These are phyloP conservation scores for Lojkania enalia DNA, from an alignment of 2,329 filamentous ascomycete species.

Conservation along the genomic window DNA sequence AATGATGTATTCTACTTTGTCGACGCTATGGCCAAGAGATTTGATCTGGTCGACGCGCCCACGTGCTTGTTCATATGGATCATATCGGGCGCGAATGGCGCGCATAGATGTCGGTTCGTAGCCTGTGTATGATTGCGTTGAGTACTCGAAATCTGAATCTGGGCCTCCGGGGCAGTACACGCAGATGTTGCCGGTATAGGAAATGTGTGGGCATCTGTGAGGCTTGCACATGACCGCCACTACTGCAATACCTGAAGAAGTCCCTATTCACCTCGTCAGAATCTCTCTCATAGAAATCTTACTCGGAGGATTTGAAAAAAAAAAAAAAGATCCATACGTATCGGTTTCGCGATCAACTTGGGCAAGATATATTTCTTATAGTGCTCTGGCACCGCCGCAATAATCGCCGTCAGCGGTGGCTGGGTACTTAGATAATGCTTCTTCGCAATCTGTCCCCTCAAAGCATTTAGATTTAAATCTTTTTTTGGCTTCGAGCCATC, in stretches of 20 bases:
- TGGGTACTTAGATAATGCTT: slow-evolving; percentile 89
- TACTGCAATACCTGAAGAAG: slow-evolving; percentile 94
- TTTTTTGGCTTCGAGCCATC: slow-evolving; percentile 73
- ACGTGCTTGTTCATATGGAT: slow-evolving; percentile 95
- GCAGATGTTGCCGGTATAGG: slow-evolving; percentile 98
- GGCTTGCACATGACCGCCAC: slow-evolving; percentile 99
- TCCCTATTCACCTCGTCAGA: slow-evolving; percentile 61
- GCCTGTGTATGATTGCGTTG: slow-evolving; percentile 96
- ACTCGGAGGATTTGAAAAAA: background rate
- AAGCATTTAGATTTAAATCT: slow-evolving; percentile 89
- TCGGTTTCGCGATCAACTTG: slow-evolving; percentile 95
- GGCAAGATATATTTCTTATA: slow-evolving; percentile 99
- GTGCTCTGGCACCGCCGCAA: slow-evolving; percentile 97
- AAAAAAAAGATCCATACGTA: slow-evolving; percentile 60
- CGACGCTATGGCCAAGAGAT: slow-evolving; percentile 90
- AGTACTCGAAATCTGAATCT: slow-evolving; percentile 98
- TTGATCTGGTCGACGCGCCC: slow-evolving; percentile 97
- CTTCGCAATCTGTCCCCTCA: slow-evolving; percentile 85
- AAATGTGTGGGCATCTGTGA: slow-evolving; percentile 94
- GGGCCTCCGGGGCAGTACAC: slow-evolving; percentile 98
- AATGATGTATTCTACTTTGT: slow-evolving; percentile 99
- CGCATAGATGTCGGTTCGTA: slow-evolving; percentile 99
- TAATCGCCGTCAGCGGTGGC: slow-evolving; percentile 93
- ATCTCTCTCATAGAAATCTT: background rate
- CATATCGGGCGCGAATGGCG: slow-evolving; percentile 93